phyloP scores from a whole-genome alignment of 257 asterid genomes.

The Voacanga thouarsii region DNA sequence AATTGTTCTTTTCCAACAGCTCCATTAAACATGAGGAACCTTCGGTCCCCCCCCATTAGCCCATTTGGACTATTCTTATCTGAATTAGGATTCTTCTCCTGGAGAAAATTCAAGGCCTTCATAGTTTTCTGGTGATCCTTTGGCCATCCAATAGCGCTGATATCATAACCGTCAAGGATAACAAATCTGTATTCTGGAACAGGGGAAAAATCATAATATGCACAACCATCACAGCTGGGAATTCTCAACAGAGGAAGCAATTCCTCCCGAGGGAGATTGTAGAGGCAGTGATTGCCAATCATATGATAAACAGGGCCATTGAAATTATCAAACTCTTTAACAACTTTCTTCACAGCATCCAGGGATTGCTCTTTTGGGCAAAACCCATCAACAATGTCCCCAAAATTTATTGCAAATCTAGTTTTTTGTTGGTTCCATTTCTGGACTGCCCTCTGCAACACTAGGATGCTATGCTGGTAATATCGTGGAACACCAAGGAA shows the following conservation, averaged over 20 bases:
- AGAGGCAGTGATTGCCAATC: conserved; percentile 96
- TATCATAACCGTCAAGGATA: conserved; percentile 80
- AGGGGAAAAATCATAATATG: conserved; percentile 89
- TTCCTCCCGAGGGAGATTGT: conserved; percentile 85
- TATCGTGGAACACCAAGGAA: conserved; percentile 94
- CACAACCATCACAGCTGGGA: conserved; percentile 35
- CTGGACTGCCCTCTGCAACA: conserved; percentile 70
- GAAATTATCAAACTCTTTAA: conserved; percentile 44
- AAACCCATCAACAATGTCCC: conserved; percentile 84
- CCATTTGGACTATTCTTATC: conserved; percentile 93
- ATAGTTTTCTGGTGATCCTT: conserved; percentile 60
- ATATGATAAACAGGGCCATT: conserved; percentile 78
- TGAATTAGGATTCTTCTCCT: conserved; percentile 69
- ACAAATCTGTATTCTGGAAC: conserved; percentile 70
- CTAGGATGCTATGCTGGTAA: conserved; percentile 73
- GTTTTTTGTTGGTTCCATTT: conserved; percentile 50
- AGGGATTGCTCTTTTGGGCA: conserved; percentile 80
- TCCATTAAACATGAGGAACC: conserved; percentile 93
- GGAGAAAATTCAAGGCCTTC: conserved; percentile 54
- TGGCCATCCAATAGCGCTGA: conserved; percentile 89
- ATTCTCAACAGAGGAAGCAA: conserved; percentile 72
- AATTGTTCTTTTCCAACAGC: conserved; percentile 79
- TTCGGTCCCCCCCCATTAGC: conserved; percentile 60
- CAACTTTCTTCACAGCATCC: conserved; percentile 45
- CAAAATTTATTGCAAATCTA: conserved; percentile 65